Base-by-base conservation (phyloP, 164 flowering plant genomes). In the Annona cherimola region DNA sequence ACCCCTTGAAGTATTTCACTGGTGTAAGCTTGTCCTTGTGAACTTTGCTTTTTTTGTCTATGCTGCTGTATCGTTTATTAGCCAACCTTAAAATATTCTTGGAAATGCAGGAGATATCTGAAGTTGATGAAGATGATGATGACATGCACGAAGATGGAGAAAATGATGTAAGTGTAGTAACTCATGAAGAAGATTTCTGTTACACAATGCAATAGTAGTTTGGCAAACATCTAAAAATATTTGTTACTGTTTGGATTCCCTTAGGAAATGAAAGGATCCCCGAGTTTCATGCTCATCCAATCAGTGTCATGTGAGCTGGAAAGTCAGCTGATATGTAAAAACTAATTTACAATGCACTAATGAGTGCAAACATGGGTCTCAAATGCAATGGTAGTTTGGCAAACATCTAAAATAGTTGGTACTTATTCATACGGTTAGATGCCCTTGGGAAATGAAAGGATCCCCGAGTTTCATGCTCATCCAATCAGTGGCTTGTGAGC, bases 1-100 rank as follows among this genome's bases (percentile, higher is more conserved):
- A 91, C 76, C 98, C 98, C 46, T 88, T 92, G 68, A 82, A 80
- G 42, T 90, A 89, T 74, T 92, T 90, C 77, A 90, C 87, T 80
- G 86, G 84, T 82, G 98, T 94, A 81, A 80, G 66, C 42, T 39
- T n/a, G 66, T 7, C 19, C 9, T 67, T 67, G 39, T 50, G 57
- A 5, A 9, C 64, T 45, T 76, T 19, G 26, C 42, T 39, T 20
- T 4, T 45, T 9, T 61, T 4, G 20, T 39, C 57, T 73, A 41
- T 26, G 43, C 63, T 71, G 46, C 45, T 9, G 39, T 11, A n/a
- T 7, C 9, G 19, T 63, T 14, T n/a, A 55, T 12, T 20, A 43
- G 11, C 54, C 45, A 46, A 42, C 14, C 57, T 50, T 50, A 50
- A 43, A 1, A 19, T 7, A 19, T 11, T 26, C 63, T 2, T 60